phyloP scores from a whole-genome alignment of 2,329 filamentous ascomycete genomes.

The Coleophoma crateriformis region DNA sequence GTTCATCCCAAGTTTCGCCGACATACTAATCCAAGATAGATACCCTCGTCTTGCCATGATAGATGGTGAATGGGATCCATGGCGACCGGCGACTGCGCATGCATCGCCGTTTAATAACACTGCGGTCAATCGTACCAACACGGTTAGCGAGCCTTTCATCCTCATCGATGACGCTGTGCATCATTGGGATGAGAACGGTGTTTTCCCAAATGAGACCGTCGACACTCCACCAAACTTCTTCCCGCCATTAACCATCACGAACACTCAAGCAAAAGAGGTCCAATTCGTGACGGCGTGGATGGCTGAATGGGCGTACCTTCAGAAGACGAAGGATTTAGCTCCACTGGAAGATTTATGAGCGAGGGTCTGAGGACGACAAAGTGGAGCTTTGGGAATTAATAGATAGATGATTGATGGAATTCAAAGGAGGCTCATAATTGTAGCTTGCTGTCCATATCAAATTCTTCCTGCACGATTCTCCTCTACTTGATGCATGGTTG shows the following conservation, averaged over 20 bases:
- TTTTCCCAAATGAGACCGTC: constrained; percentile 56
- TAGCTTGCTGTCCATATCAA: too few relatives aligned
- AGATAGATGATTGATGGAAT: too few relatives aligned
- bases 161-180: constrained; percentile 71
- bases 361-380: too few relatives aligned
- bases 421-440: too few relatives aligned
- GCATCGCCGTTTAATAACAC: constrained; percentile 42
- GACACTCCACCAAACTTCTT: constrained; percentile 30
- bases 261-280: constrained; percentile 52
- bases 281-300: constrained; percentile 65
- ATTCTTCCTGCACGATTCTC: too few relatives aligned
- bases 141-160: constrained; percentile 63
- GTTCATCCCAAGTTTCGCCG: not conserved
- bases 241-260: constrained; percentile 52
- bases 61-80: constrained; percentile 75
- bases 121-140: constrained; percentile 50
- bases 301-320: constrained; percentile 42
- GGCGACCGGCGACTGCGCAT: constrained; percentile 69
- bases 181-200: constrained; percentile 72
- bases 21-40: constrained; percentile 23
- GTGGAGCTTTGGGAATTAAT: too few relatives aligned
- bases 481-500: too few relatives aligned
- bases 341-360: too few relatives aligned
- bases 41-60: constrained; percentile 73
- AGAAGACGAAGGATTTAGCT: too few relatives aligned